Base-by-base conservation (phyloP, 352 stramenopile species). In the Phytophthora megakarya region DNA sequence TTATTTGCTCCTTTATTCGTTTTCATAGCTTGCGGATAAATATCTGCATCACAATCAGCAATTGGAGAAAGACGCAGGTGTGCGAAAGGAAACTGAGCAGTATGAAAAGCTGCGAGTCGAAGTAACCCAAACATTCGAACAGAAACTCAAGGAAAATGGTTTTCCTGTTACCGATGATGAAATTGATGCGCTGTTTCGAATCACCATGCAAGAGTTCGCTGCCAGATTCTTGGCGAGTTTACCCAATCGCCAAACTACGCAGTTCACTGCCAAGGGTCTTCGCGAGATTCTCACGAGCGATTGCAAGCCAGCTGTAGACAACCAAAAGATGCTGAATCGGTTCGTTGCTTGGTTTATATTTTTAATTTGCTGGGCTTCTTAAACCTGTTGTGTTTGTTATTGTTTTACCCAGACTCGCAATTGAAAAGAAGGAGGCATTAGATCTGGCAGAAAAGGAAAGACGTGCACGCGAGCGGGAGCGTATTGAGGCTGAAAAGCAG, bases 271-370 rank as follows among this genome's bases (percentile, higher is more conserved):
- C 11, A 81, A 78, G 38, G 67, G 66, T 1, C 56, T 89, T 26
- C 78, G 76, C 21, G 80, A 90, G 18, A 81, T 76, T 32, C 61
- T 95, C 19, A 83, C 75, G 15, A 76, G 45, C 10, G 83, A 93
- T 52, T 90, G 81, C 57, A 80, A 70, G 52, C 45, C 65, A 30
- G 68, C 73, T 3, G 66, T 95, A 12, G 76, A 91, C 33, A 91
- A 86, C 32, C 83, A 93, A 49, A 95, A 92, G 46, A 63, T 80
- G 45, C 69, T 92, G 9, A 93, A 90, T 56, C 52, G 73, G 82
- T 92, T 51, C 3, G 73, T 61, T 48, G 19, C 26, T 64, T 63
- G 40, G 19, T 40, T 38, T 62, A 13, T 49, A 30, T 10, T 19
- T 28, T 22, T 22, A 11, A 18, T 25, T 12, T 30, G 22, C 8